Percentiles rank a stretch among this genome's conserved stretches.
phyloP scores from a whole-genome alignment of 2,329 filamentous ascomycete species.

The Alternaria incomplexa region DNA sequence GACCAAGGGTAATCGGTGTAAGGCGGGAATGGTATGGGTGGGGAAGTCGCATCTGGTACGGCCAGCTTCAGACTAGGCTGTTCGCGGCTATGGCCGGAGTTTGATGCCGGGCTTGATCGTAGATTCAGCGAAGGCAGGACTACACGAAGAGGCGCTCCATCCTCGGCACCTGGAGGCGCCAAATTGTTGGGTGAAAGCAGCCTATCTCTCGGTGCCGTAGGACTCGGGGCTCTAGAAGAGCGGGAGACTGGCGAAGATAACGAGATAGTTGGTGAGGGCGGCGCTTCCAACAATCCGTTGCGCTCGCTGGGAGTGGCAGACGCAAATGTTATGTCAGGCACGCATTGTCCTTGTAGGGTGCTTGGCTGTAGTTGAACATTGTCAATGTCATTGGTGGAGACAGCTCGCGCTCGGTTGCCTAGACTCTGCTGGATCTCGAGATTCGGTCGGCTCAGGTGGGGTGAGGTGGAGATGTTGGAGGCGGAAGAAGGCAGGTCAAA shows the following conservation, averaged over 20 bases:
- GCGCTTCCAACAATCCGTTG: slow-evolving; percentile 16
- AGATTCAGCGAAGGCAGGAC: slow-evolving; percentile 31
- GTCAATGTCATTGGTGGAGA: slow-evolving; percentile 65
- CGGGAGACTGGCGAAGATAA: slow-evolving; percentile 48
- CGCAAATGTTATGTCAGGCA: slow-evolving; percentile 46
- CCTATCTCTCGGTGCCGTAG: slow-evolving; percentile 27
- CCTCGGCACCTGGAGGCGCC: slow-evolving; percentile 49
- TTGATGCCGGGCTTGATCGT: slow-evolving; percentile 35
- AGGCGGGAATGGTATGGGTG: slow-evolving; percentile 70
- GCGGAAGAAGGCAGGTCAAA: slow-evolving; percentile 35
- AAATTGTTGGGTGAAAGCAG: slow-evolving; percentile 35
- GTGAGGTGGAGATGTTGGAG: slow-evolving; percentile 27
- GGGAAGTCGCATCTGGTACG: slow-evolving; percentile 50
- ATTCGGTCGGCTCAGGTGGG: slow-evolving; percentile 30
- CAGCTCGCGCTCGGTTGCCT: slow-evolving; percentile 56
- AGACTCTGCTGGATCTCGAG: slow-evolving; percentile 37
- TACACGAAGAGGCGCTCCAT: slow-evolving; percentile 19
- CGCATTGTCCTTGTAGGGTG: slow-evolving; percentile 25
- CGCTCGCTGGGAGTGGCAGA: slow-evolving; percentile 42
- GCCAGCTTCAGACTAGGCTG: slow-evolving; percentile 49
- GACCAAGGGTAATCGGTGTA: slow-evolving; percentile 63
- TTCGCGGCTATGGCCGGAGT: slow-evolving; percentile 29
- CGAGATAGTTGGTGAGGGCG: slow-evolving; percentile 48
- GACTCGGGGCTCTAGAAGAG: slow-evolving; percentile 35
- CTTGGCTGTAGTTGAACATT: slow-evolving; percentile 54